phyloP scores from a whole-genome alignment of 371 early-diverging fungal genomes.

The Mucor plumbeus region DNA sequence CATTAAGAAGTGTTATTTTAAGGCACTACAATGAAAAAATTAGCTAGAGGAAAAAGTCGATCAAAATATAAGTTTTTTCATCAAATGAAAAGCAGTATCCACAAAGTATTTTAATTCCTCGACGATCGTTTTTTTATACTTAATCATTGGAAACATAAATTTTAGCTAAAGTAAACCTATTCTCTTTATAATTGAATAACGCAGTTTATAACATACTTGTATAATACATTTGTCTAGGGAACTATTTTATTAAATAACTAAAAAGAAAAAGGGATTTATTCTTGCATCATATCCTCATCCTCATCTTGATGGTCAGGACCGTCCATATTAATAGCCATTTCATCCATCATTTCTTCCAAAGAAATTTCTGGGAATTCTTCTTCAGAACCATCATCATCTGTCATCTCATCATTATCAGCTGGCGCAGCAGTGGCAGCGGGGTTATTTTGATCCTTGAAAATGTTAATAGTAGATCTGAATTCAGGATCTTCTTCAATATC shows the following conservation, averaged over 20 bases:
- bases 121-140: background rate
- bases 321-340: constrained; percentile 72
- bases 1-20: background rate
- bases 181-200: background rate
- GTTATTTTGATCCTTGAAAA: constrained; percentile 74
- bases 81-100: no score
- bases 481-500: constrained; percentile 98
- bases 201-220: no score
- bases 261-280: constrained; percentile 1
- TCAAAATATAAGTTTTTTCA: background rate
- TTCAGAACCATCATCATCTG: constrained; percentile 53
- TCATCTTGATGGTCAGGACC: constrained; percentile 53
- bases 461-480: constrained; percentile 88
- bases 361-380: constrained; percentile 91
- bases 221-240: background rate
- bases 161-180: background rate
- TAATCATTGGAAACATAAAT: no score
- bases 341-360: constrained; percentile 91
- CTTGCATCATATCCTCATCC: constrained; percentile 44
- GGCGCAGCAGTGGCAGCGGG: constrained; percentile 31
- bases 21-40: background rate
- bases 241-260: background rate
- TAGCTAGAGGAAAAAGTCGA: no score
- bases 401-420: constrained; percentile 58
- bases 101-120: background rate